These are phyloP conservation scores for Ophiosphaerella herpotricha DNA, from an alignment of 2,329 filamentous ascomycete genomes.

Conservation along the genomic window DNA sequence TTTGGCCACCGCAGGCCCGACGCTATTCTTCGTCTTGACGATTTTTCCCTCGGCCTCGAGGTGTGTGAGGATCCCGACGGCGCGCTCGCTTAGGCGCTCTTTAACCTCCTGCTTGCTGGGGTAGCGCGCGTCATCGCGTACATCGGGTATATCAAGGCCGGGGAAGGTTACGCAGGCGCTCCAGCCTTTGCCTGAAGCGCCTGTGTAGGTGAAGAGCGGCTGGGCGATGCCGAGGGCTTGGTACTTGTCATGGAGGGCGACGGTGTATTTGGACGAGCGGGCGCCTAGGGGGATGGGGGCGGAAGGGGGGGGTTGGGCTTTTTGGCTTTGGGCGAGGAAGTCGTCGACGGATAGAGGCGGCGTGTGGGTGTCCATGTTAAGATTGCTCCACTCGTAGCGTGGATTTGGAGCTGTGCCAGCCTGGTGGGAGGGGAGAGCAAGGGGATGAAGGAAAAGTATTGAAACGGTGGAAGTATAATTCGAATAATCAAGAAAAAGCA, in stretches of 20 bases:
- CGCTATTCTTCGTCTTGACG: conserved; percentile 13
- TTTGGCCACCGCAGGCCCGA: conserved; percentile 7
- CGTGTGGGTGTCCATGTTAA: no score
- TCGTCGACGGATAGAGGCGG: no score
- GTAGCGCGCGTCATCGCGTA: conserved; percentile 7
- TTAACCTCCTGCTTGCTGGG: conserved; percentile 50
- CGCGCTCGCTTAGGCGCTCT: conserved; percentile 44
- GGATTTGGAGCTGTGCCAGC: no score
- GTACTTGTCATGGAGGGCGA: conserved; percentile 30
- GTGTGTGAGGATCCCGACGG: conserved; percentile 29
- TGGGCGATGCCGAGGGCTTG: conserved; percentile 30
- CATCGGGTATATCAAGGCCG: conserved; percentile 13
- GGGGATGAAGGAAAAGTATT: no score
- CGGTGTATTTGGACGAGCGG: conserved; percentile 22
- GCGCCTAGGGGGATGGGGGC: conserved; percentile 27
- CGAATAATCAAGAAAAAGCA: no score
- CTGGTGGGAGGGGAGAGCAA: no score
- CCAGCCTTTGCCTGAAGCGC: conserved; percentile 21
- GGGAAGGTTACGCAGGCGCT: conserved; percentile 28
- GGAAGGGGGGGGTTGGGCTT: no score
- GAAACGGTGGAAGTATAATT: no score
- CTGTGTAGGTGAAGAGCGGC: conserved; percentile 25
- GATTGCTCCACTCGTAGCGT: no score
- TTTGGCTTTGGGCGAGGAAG: no score
- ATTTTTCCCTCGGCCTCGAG: conserved; percentile 28